Evolutionary conservation across 2,329 filamentous ascomycete species (phyloP).

Genomic region (Colletotrichum australisinense): DNA sequence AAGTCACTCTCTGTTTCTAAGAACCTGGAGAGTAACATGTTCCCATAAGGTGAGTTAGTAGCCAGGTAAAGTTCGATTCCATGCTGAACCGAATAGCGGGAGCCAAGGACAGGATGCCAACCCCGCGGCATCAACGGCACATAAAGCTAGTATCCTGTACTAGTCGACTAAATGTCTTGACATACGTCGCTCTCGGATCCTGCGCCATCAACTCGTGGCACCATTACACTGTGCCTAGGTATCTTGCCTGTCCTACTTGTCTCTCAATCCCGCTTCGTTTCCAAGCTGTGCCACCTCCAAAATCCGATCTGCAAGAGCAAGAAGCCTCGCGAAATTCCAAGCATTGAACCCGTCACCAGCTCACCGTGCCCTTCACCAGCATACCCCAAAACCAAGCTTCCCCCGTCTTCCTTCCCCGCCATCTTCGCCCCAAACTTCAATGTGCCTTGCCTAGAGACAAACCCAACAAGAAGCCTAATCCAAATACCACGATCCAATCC

Average conservation of each 20-base stretch:
- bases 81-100: not conserved
- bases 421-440: not conserved
- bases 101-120: not conserved
- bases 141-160: not conserved
- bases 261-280: not conserved
- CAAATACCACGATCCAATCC: not conserved
- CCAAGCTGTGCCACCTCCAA: not conserved
- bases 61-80: too few species aligned
- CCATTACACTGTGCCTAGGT: not conserved
- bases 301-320: not conserved
- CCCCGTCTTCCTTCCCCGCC: not conserved
- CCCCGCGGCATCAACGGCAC: not conserved
- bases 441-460: not conserved
- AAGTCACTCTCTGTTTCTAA: not conserved
- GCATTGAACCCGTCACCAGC: not conserved
- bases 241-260: not conserved
- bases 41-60: not conserved
- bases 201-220: not conserved
- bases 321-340: not conserved
- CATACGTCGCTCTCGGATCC: slow-evolving; percentile 28
- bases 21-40: not conserved
- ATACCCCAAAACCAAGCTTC: not conserved
- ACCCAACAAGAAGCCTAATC: not conserved
- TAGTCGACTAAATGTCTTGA: slow-evolving; percentile 26
- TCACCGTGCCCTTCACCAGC: not conserved